A percentile compares a stretch with the other conserved stretches of the same genome.
Conservation (phyloP, 345 rosid genomes). For the Cardiospermum halicacabum region DNA sequence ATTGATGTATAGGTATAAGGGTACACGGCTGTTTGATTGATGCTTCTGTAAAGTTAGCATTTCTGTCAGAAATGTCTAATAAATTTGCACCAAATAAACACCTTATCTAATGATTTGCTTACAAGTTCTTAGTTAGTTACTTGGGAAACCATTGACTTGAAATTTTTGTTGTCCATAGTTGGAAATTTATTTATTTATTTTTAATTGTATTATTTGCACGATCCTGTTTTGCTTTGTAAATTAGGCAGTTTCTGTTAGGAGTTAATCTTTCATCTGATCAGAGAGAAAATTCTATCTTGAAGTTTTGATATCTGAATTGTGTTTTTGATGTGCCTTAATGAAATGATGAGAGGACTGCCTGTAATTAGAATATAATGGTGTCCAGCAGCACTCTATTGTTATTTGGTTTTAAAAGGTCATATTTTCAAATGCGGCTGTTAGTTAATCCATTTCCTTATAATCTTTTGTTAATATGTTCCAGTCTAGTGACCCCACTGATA, state of each 20-base stretch:
- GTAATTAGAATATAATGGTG: neutral
- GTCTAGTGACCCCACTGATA: constrained; percentile 76
- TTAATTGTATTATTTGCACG: no score
- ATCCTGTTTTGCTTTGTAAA: neutral
- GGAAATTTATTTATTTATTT: no score
- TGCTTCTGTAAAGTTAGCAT: neutral
- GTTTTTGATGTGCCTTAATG: neutral
- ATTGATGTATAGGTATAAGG: neutral
- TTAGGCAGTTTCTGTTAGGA: neutral
- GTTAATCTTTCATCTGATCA: no score
- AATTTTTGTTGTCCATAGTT: neutral
- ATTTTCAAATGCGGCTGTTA: neutral
- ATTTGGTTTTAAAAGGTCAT: neutral
- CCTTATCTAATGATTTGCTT: neutral
- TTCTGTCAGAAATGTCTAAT: neutral
- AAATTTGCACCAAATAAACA: neutral
- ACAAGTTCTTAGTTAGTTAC: neutral
- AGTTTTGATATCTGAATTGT: neutral
- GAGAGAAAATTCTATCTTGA: neutral
- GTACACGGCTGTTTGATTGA: neutral
- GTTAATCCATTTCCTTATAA: neutral
- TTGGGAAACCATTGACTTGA: neutral
- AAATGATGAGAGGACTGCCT: neutral
- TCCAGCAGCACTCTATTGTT: neutral
- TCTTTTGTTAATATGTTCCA: constrained; percentile 26